Base-by-base conservation (phyloP, 805 yeast species). In the Kluyveromyces dobzhanskii region DNA sequence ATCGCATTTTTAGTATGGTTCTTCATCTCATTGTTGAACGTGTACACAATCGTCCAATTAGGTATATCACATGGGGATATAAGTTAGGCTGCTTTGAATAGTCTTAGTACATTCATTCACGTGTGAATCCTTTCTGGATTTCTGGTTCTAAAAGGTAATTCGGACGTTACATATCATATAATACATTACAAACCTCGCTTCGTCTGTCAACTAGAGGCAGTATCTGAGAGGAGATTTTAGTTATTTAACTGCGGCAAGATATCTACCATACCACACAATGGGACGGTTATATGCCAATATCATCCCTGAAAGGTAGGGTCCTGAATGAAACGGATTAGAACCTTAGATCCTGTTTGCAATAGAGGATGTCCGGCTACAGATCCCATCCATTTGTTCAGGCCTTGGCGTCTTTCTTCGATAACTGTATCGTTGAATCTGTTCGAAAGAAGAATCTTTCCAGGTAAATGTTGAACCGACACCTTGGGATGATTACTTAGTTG, bases 311-410 rank as follows among this genome's bases (percentile, higher is more conserved):
- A 61, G 23, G 44, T 70, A 4, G 85, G 94, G 53, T 85, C 88
- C 60, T 90, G 96, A 39, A 92, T 78, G 52, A 92, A 90, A 38
- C 86, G 80, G 41, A 79, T 78, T 46, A 88, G 70, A 1, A 80
- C 77, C 49, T 77, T 76, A 16, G 90, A 71, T 0, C 94, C 94
- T 0, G 95, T 83, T 62, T 92, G 97, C 43, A 90, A 64, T 44
- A 90, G 63, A 1, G 98, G 98, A 59, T 90, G 98, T 10, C 95
- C 92, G 11, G 94, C 92, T 14, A 88, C 94, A 13, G 76, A 69
- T 32, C 67, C 69, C 30, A 92, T 58, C 62, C 94, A 90, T 53
- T 75, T 75, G 59, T 87, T 94, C 33, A 90, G 66, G 0, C 95
- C 97, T 48, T 73, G 75, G 41, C 95, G 67, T 52, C 98, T 71